These are phyloP conservation scores for Acer yangbiense DNA, from an alignment of 345 rosid genomes.

Conservation along the genomic window DNA sequence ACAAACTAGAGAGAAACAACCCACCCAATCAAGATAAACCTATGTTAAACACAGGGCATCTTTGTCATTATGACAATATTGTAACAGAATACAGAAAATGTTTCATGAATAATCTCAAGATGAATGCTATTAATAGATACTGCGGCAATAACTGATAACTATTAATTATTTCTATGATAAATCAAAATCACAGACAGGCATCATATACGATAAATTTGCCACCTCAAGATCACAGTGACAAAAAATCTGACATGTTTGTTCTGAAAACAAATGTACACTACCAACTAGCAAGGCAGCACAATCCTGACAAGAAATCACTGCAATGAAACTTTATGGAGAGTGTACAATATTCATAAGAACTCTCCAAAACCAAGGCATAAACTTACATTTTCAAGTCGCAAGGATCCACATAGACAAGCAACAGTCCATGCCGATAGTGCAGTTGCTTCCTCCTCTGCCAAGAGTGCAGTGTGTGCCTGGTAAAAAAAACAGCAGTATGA, in stretches of 20 bases:
- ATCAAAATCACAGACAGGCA: conserved; percentile 1
- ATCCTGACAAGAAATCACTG: not conserved
- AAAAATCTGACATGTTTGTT: conserved; percentile 12
- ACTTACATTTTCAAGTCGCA: conserved; percentile 85
- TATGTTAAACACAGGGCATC: not conserved
- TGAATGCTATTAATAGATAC: not conserved
- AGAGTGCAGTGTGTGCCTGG: conserved; percentile 74
- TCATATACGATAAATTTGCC: not conserved
- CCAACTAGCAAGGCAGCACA: not conserved
- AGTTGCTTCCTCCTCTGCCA: conserved; percentile 88
- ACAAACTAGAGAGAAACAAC: not conserved
- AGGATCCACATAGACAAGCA: conserved; percentile 85
- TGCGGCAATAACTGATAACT: not conserved
- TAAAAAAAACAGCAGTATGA: conserved; percentile 29
- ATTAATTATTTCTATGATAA: not conserved
- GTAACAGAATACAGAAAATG: not conserved
- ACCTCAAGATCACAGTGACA: not conserved
- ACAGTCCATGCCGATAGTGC: conserved; percentile 90
- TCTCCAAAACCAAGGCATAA: conserved; percentile 5
- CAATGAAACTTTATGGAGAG: not conserved
- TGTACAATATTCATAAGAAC: not conserved
- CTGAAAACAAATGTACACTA: not conserved
- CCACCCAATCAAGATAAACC: not conserved
- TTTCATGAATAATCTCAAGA: not conserved
- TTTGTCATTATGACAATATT: not conserved